Base-by-base conservation (phyloP, 2,329 filamentous ascomycete species). In the Cytospora piceicola region DNA sequence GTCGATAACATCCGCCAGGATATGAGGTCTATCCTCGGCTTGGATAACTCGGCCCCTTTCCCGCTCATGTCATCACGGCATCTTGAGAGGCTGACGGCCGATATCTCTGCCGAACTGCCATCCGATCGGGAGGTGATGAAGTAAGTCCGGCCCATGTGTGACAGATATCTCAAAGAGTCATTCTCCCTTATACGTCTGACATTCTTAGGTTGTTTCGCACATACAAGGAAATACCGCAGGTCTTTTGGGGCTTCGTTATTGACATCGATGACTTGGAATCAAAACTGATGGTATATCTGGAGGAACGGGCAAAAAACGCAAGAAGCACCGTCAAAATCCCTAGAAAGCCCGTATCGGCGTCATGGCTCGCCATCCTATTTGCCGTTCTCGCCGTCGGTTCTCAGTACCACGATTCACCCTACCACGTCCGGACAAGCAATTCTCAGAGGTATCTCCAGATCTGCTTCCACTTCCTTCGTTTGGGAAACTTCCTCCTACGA, bases 91-190 rank as follows among this genome's bases (percentile, higher is more conserved):
- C 76, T 89, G 67, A 86, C 86, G 0, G 78, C 82, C 30, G 87
- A 90, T 67, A 89, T 89, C 57, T 83, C 83, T 2, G 78, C 81
- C 8, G 86, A 89, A 72, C 77, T 90, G 24, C 87, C 87, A 2
- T 88, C 87, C 0, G 87, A 89, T 70, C 78, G 87, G 42, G 87
- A 90, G 73, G 86, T 90, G 15, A 85, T 89, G 80, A 89, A 88
- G 87, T 89, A 74, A 69, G 84, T 77, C n/a, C 24, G 29, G 60
- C 53, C 60, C 56, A 54, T 63, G 53, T 51, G 60, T 57, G 53
- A 42, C 24, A 30, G 24, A 29, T 39, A 29, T 24, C 32, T 34
- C n/a, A n/a, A n/a, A 42, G 30, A 27, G 11, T 53, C 24, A 52
- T 52, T 20, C 12, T 30, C 29, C 54, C 49, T 29, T 24, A 59